Percentiles rank a stretch among this genome's conserved stretches.
These are phyloP conservation scores for Colletotrichum magnum DNA, from an alignment of 2,329 filamentous ascomycete genomes.

Conservation along the genomic window DNA sequence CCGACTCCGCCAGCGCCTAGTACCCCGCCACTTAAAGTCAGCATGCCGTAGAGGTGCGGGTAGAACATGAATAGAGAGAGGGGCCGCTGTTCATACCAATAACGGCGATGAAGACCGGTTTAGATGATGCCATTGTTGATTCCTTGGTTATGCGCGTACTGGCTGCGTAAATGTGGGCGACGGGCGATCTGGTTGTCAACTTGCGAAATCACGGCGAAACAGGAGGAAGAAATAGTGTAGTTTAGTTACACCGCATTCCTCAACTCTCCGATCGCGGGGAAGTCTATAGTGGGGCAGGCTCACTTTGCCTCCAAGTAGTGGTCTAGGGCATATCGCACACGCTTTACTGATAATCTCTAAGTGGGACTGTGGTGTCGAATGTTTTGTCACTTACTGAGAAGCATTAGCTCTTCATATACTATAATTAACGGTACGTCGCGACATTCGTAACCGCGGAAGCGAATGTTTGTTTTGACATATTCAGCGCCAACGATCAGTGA, in stretches of 20 bases:
- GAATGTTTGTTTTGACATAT: too few species aligned
- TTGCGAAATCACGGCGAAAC: background rate
- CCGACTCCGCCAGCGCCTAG: conserved; percentile 93
- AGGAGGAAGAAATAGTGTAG: background rate
- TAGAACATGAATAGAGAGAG: background rate
- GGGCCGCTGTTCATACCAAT: conserved; percentile 56
- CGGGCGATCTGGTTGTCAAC: background rate
- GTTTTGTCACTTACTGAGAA: too few species aligned
- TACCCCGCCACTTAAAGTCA: conserved; percentile 19
- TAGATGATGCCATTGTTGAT: conserved; percentile 57
- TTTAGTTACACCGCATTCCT: conserved; percentile 1
- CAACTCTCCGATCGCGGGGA: conserved; percentile 34
- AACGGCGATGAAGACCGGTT: conserved; percentile 67
- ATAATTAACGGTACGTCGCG: too few species aligned
- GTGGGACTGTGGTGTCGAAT: too few species aligned
- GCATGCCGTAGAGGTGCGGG: background rate
- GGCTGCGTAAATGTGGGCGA: background rate
- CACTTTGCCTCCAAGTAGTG: too few species aligned
- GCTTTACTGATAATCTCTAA: too few species aligned
- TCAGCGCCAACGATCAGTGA: too few species aligned
- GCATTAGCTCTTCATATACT: too few species aligned
- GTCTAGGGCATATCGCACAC: too few species aligned
- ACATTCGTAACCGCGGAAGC: too few species aligned
- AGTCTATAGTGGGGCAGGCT: conserved; percentile 23
- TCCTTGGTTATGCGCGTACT: conserved; percentile 5